A percentile compares a stretch with the other conserved stretches of the same genome.
Evolutionary conservation across 306 rosid species (phyloP).

Genomic region (Vigna unguiculata): DNA sequence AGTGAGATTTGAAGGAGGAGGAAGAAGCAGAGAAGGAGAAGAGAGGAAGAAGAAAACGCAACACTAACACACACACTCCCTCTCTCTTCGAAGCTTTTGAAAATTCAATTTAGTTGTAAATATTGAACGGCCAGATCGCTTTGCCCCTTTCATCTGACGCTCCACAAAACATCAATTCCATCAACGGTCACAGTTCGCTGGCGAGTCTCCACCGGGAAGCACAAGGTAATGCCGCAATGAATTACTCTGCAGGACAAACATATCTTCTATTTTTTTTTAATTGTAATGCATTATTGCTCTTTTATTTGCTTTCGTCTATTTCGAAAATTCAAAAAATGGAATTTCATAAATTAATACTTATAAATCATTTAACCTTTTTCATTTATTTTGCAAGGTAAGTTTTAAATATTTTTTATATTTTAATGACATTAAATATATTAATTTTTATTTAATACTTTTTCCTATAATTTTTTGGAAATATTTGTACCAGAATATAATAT

Average conservation of each 20-base stretch:
- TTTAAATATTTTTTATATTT: background rate
- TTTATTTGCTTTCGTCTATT: background rate
- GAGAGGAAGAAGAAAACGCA: constrained; percentile 31
- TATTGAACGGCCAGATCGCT: constrained; percentile 72
- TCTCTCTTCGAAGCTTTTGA: constrained; percentile 91
- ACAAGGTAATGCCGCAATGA: background rate
- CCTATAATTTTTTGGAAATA: background rate
- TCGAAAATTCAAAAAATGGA: background rate
- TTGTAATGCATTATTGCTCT: background rate
- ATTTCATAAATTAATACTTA: background rate
- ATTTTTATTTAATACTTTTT: background rate
- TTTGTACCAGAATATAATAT: background rate
- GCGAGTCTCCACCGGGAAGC: background rate
- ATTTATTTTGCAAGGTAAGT: background rate
- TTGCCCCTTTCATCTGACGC: constrained; percentile 54
- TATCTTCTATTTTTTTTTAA: background rate
- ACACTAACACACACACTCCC: constrained; percentile 61
- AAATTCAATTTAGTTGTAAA: constrained; percentile 81
- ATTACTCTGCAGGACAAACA: background rate
- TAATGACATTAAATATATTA: background rate
- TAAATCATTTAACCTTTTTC: background rate
- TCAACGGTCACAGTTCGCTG: constrained; percentile 69
- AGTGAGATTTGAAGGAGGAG: constrained; percentile 28
- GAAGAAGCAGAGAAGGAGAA: constrained; percentile 44
- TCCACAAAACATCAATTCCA: background rate